Evolutionary conservation across 352 stramenopile species (phyloP), one percentile per base, ranked within the genome.

Genomic region (Blastocystis sp.): DNA sequence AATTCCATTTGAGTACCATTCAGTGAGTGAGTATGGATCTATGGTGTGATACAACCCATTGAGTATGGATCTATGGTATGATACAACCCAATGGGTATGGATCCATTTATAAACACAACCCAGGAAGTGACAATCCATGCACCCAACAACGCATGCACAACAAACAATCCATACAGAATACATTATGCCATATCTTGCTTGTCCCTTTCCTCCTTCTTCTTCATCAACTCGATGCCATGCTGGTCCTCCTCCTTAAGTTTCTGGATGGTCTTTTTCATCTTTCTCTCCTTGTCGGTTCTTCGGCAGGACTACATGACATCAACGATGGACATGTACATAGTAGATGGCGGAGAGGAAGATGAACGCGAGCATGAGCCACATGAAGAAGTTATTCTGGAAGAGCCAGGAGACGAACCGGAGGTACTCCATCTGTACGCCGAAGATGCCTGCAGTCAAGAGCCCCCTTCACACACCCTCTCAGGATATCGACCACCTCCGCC

Each of bases 401-500:
- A 85, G 34, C 56, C 61, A 85, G 16, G 57, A 75, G 14, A 85
- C 29, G 29, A 73, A 85, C 40, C 44, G 36, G 21, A 85, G 46
- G 36, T 85, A 76, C 57, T 85, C 75, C 32, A 85, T 85, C 56
- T 76, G 56, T 56, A 85, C 75, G 36, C 75, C 75, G 44, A 85
- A 85, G 29, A 85, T 85, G 11, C 61, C 18, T 85, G 16, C 4
- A 29, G 38, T 85, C 36, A 75, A 85, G 75, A 36, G n/a, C 44
- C 48, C 11, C 6, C 40, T 8, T 8, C 51, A 75, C 4, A 48
- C 44, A 27, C 11, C 36, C n/a, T 4, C 8, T 38, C 34, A 85
- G 75, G 75, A 85, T 85, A 85, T 85, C 56, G 38, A 76, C 65
- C 42, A 85, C 61, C 36, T 85, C 75, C 29, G 75, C 76, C 4